Evolutionary conservation across 345 rosid species (phyloP).

Genomic region (Dovyalis caffra): DNA sequence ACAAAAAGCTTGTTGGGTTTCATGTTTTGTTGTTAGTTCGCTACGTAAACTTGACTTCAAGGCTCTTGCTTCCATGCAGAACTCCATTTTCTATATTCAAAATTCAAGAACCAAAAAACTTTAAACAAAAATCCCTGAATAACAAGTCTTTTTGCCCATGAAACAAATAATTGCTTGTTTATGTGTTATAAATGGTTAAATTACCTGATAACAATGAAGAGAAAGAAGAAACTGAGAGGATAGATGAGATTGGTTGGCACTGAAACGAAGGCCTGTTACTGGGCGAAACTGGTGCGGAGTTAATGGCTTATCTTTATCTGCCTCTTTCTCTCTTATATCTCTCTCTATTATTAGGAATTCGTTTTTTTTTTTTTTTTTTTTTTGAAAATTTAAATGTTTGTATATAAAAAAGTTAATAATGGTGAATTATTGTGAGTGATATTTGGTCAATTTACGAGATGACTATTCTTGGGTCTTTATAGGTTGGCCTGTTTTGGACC

Average conservation of each 20-base stretch:
- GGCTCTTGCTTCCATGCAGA: slow-evolving; percentile 57
- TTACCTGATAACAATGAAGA: slow-evolving; percentile 24
- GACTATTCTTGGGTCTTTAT: slow-evolving; percentile 17
- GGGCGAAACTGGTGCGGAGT: slow-evolving; percentile 46
- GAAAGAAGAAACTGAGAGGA: slow-evolving; percentile 9
- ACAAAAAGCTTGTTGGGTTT: slow-evolving; percentile 28
- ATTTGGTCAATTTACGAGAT: slow-evolving; percentile 9
- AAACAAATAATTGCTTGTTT: background rate
- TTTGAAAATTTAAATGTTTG: background rate
- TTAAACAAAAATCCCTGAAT: background rate
- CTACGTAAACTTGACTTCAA: slow-evolving; percentile 53
- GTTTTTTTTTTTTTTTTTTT: too few species aligned
- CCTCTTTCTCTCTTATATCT: background rate
- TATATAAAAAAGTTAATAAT: background rate
- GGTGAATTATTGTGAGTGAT: background rate
- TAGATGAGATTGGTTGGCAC: slow-evolving; percentile 25
- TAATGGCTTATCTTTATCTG: slow-evolving; percentile 39
- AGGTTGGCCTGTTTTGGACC: slow-evolving; percentile 22
- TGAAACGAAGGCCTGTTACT: slow-evolving; percentile 38
- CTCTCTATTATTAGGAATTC: background rate
- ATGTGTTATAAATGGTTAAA: background rate
- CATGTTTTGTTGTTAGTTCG: slow-evolving; percentile 34
- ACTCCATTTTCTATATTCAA: slow-evolving; percentile 34
- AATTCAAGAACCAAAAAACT: background rate
- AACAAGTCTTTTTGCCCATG: background rate